Conservation (phyloP, 2,329 filamentous ascomycete genomes). For the Aspergillus quadrilineatus region DNA sequence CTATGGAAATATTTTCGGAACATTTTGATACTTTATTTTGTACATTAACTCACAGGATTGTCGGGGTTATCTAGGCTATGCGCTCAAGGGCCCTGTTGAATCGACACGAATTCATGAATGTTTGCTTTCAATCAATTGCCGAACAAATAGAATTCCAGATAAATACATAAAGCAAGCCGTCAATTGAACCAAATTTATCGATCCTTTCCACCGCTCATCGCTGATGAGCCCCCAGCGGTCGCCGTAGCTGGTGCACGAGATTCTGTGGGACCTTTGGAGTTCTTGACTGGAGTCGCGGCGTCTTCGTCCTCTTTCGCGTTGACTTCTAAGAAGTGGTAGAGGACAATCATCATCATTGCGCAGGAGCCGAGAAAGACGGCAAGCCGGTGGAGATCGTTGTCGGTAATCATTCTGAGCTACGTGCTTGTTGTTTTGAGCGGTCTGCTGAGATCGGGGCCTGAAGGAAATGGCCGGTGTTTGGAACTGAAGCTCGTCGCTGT, state of each 20-base stretch:
- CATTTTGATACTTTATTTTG: neutral
- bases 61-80: neutral
- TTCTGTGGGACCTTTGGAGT: constrained; percentile 9
- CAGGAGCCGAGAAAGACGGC: constrained; percentile 89
- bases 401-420: constrained; percentile 77
- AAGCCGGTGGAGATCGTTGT: constrained; percentile 84
- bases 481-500: constrained; percentile 1
- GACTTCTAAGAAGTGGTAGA: constrained; percentile 96
- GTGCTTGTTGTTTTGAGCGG: neutral
- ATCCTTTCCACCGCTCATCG: constrained; percentile 17
- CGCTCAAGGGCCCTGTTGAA: neutral
- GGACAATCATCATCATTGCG: constrained; percentile 86
- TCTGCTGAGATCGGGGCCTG: neutral
- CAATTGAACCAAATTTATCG: constrained; percentile 6
- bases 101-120: neutral
- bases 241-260: constrained; percentile 10
- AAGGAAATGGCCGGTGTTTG: neutral
- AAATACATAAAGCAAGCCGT: neutral
- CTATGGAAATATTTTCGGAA: neutral
- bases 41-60: neutral
- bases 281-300: constrained; percentile 16
- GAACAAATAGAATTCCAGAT: neutral
- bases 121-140: neutral
- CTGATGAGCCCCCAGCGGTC: constrained; percentile 18
- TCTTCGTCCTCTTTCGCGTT: constrained; percentile 65